A percentile compares a stretch with the other conserved stretches of the same genome.
Evolutionary conservation across 768 basidiomycete genomes (phyloP).

Genomic region (Ephemerocybe angulata): DNA sequence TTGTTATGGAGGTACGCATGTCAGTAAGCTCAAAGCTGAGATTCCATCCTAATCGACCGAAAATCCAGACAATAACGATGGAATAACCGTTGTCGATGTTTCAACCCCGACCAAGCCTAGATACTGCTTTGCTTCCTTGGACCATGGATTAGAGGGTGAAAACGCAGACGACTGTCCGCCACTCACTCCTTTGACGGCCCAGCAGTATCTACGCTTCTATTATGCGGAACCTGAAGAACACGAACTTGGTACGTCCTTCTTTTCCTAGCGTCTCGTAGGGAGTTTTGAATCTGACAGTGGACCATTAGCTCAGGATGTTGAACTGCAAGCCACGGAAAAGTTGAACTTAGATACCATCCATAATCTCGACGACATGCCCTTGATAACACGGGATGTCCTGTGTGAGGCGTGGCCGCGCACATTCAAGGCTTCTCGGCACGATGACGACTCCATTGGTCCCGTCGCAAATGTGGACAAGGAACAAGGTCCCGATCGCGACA

Average conservation of each 20-base stretch:
- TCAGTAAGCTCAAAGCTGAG: not conserved
- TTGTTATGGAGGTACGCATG: not conserved
- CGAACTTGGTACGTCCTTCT: not conserved
- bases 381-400: not conserved
- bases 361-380: not conserved
- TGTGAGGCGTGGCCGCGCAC: not conserved
- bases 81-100: constrained; percentile 33
- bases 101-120: constrained; percentile 20
- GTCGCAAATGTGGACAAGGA: not conserved
- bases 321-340: too few species aligned
- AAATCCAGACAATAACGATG: constrained; percentile 30
- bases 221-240: not conserved
- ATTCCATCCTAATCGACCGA: too few species aligned
- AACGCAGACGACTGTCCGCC: not conserved
- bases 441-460: not conserved
- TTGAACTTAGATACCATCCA: not conserved
- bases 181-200: not conserved
- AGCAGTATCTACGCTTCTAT: constrained; percentile 3
- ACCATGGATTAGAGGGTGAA: not conserved
- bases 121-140: constrained; percentile 26
- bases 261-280: not conserved
- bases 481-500: not conserved
- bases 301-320: too few species aligned
- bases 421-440: not conserved
- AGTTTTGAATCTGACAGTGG: too few species aligned